phyloP scores from a whole-genome alignment of 805 yeast genomes.

The Hanseniaspora valbyensis region DNA sequence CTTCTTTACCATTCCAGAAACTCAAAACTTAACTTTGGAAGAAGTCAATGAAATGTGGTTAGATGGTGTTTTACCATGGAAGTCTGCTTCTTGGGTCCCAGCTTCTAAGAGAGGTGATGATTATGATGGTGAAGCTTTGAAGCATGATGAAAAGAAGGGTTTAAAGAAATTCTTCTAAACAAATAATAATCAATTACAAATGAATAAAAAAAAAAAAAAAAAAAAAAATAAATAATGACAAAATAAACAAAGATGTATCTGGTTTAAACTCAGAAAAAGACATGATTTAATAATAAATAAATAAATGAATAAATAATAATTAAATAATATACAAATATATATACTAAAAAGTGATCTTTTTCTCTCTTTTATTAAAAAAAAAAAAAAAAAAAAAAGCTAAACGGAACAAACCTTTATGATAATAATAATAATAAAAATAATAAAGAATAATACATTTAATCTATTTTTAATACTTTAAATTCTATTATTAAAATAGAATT shows the following conservation, averaged over 20 bases:
- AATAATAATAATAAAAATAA: too few species aligned
- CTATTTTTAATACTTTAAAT: too few species aligned
- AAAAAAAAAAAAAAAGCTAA: too few species aligned
- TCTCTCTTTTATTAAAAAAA: too few species aligned
- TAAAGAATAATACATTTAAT: too few species aligned
- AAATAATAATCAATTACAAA: too few species aligned
- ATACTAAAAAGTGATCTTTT: too few species aligned
- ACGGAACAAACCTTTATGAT: too few species aligned
- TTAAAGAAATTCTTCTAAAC: conserved; percentile 22
- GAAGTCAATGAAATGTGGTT: conserved; percentile 61
- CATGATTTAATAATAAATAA: neutral
- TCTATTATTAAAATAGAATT: too few species aligned
- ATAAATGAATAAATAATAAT: neutral
- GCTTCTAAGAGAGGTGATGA: conserved; percentile 31
- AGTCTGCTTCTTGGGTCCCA: conserved; percentile 44
- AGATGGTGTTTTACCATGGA: conserved; percentile 36
- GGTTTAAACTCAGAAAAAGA: too few species aligned
- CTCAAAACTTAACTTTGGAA: conserved; percentile 71
- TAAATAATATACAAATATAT: neutral
- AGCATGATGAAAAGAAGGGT: conserved; percentile 26
- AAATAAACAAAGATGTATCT: too few species aligned
- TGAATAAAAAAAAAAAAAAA: neutral
- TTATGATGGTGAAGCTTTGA: conserved; percentile 24
- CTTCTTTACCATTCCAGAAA: conserved; percentile 63
- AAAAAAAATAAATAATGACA: neutral